phyloP scores from a whole-genome alignment of 2,329 filamentous ascomycete species.

The Bretziella fagacearum region DNA sequence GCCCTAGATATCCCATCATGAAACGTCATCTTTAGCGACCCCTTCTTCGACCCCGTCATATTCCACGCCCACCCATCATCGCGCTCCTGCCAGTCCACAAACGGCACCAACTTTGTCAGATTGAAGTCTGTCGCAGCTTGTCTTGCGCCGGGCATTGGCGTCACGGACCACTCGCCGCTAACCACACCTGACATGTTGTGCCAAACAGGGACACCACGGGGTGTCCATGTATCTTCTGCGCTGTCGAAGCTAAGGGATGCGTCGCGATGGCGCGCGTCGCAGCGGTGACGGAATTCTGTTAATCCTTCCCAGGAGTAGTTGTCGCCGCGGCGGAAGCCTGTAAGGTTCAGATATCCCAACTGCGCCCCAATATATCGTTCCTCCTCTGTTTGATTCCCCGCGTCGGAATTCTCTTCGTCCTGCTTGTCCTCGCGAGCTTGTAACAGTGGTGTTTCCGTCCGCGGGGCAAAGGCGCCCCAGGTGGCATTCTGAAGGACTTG shows the following conservation, averaged over 20 bases:
- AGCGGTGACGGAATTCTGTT: slow-evolving; percentile 30
- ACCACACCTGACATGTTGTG: slow-evolving; percentile 63
- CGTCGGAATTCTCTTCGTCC: too few relatives aligned
- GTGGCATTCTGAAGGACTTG: slow-evolving; percentile 35
- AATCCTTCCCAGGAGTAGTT: slow-evolving; percentile 66
- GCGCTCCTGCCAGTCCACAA: slow-evolving; percentile 44
- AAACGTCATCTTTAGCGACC: slow-evolving; percentile 37
- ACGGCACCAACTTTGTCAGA: slow-evolving; percentile 45
- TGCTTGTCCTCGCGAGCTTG: too few relatives aligned
- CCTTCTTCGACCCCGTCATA: slow-evolving; percentile 49
- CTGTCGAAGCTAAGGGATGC: slow-evolving; percentile 25
- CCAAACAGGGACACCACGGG: slow-evolving; percentile 38
- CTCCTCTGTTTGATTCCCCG: slow-evolving; percentile 7
- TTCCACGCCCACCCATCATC: slow-evolving; percentile 57
- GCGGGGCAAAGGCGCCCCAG: slow-evolving; percentile 44
- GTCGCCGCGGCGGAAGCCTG: slow-evolving; percentile 59
- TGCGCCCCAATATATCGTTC: slow-evolving; percentile 9
- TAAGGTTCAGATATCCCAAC: slow-evolving; percentile 46
- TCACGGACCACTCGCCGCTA: slow-evolving; percentile 55
- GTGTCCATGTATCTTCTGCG: slow-evolving; percentile 23
- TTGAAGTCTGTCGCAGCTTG: slow-evolving; percentile 39
- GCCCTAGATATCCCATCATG: slow-evolving; percentile 12
- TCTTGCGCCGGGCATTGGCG: slow-evolving; percentile 27
- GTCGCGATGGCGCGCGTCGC: slow-evolving; percentile 34
- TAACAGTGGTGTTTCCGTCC: slow-evolving; percentile 11